Evolutionary conservation across 495 filamentous ascomycete species (phyloP), one percentile per base, ranked within the genome.

Genomic region (Geopyxis carbonaria): DNA sequence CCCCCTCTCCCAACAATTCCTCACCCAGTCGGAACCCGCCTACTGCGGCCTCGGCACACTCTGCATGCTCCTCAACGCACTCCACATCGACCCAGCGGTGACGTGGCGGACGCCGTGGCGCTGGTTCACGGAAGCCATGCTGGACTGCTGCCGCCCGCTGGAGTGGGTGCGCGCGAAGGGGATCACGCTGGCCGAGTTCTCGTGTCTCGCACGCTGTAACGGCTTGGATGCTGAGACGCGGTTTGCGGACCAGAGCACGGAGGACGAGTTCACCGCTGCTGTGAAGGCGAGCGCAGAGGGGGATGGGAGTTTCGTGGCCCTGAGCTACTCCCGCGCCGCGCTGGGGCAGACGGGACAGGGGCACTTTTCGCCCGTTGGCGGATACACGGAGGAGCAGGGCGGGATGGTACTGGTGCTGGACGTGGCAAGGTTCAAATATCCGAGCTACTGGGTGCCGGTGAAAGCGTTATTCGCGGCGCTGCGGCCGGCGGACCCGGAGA

Each of bases 1-100:
- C 27, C 51, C 51, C 0, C 28, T 55, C 11, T 54, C 50, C 1
- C 51, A 55, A 25, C 51, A 55, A 25, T 55, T 55, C 30, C 35
- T n/a, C n/a, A n/a, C n/a, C n/a, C n/a, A n/a, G n/a, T n/a, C n/a
- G n/a, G n/a, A n/a, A n/a, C n/a, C n/a, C n/a, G n/a, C n/a, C n/a
- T n/a, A n/a, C 34, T 55, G 51, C 37, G 51, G 51, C 18, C 37
- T 54, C 16, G 51, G 51, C 32, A 55, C 51, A 9, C 32, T 55
- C 5, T 55, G 51, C 29, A 55, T 55, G 51, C 53, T 55, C 24
- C 29, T 55, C 4, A 55, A 55, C 28, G 51, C 51, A n/a, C 27
- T 55, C 23, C 50, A 55, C 22, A 35, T 55, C 22, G 51, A 55
- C 21, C 51, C 51, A 16, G 44, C 50, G 4, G 34, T 40, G 27